These are phyloP conservation scores for Mycena indigotica DNA, from an alignment of 768 basidiomycete species.

Conservation along the genomic window DNA sequence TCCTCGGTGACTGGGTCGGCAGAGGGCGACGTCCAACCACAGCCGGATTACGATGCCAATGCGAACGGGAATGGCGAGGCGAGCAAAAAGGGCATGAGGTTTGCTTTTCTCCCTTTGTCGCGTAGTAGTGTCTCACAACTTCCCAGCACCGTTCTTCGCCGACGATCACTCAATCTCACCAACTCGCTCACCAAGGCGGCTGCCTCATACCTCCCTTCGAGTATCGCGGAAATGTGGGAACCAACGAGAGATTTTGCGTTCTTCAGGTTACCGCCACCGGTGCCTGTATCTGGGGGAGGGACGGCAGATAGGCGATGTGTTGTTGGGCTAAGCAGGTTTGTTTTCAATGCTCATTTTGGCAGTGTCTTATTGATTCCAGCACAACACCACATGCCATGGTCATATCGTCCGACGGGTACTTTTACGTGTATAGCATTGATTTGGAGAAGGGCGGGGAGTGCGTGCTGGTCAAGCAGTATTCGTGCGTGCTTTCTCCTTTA, in stretches of 20 bases:
- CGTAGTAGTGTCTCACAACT: neutral
- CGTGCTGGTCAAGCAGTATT: slow-evolving; percentile 88
- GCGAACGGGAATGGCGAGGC: neutral
- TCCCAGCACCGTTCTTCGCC: slow-evolving; percentile 53
- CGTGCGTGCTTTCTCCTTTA: slow-evolving; percentile 6
- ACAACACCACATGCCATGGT: slow-evolving; percentile 98
- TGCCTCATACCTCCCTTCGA: slow-evolving; percentile 84
- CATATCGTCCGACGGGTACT: slow-evolving; percentile 91
- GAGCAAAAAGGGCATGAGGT: neutral
- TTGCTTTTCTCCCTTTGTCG: slow-evolving; percentile 5
- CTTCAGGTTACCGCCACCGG: slow-evolving; percentile 64
- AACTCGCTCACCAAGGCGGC: slow-evolving; percentile 76
- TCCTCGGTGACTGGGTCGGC: neutral
- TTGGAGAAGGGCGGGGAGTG: slow-evolving; percentile 96
- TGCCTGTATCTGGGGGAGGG: neutral
- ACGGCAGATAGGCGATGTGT: slow-evolving; percentile 77
- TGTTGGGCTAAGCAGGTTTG: slow-evolving; percentile 87
- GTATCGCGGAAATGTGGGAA: slow-evolving; percentile 96
- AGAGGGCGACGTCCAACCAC: neutral
- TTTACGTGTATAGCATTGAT: slow-evolving; percentile 95
- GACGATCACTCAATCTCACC: slow-evolving; percentile 74
- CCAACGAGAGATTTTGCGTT: slow-evolving; percentile 94
- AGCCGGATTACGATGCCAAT: neutral
- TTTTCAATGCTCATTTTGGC: slow-evolving; percentile 17
- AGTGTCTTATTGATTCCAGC: slow-evolving; percentile 38